These are phyloP conservation scores for Staphylotrichum tortipilum DNA, from an alignment of 495 filamentous ascomycete species.

Conservation along the genomic window DNA sequence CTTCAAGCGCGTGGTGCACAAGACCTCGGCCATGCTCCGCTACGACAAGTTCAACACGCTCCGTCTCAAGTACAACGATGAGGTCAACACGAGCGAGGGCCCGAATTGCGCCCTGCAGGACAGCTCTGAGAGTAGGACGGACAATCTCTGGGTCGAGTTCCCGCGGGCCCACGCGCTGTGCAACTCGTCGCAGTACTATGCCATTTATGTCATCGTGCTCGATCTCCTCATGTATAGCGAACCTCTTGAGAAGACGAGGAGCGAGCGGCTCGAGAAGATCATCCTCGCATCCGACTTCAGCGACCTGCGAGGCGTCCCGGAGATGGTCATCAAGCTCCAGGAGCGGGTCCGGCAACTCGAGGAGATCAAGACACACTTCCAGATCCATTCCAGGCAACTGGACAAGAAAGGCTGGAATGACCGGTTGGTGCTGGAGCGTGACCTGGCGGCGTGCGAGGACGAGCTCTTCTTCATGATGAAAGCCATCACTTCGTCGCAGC, in stretches of 20 bases:
- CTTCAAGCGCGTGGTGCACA: constrained; percentile 88
- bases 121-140: constrained; percentile 69
- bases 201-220: constrained; percentile 92
- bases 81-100: constrained; percentile 59
- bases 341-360: constrained; percentile 87
- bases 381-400: constrained; percentile 78
- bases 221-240: constrained; percentile 93
- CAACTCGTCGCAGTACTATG: constrained; percentile 93
- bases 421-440: constrained; percentile 72
- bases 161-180: constrained; percentile 85
- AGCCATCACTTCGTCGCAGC: constrained; percentile 90
- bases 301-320: constrained; percentile 84
- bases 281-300: constrained; percentile 99
- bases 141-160: constrained; percentile 94
- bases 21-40: constrained; percentile 84
- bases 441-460: constrained; percentile 83
- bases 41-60: constrained; percentile 99
- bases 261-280: constrained; percentile 90
- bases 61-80: constrained; percentile 94
- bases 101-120: constrained; percentile 32
- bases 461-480: constrained; percentile 99
- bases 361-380: constrained; percentile 94
- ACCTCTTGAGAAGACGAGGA: constrained; percentile 89
- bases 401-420: constrained; percentile 91
- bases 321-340: constrained; percentile 87